Base-by-base conservation (phyloP, 108 stramenopile genomes). In the Fistulifera pelliculosa region DNA sequence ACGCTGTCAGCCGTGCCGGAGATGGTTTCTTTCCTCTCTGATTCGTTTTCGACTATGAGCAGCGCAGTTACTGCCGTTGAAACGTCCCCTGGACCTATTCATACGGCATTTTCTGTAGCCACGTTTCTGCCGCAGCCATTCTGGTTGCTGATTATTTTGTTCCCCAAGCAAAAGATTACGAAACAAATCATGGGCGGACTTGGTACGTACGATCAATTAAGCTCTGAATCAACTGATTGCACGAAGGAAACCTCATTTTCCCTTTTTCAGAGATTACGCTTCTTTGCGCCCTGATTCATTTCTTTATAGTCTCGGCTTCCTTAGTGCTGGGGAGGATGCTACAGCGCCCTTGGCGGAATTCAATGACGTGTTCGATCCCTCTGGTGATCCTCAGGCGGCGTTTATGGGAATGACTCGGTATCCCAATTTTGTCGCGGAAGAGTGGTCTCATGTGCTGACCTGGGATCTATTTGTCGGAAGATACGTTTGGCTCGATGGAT, bases 381-480 rank as follows among this genome's bases (percentile, higher is more conserved):
- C 69, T 12, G 85, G 85, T 13, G 77, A 81, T 53, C 77, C 84
- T 1, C 93, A 94, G 60, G 61, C 54, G 14, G 88, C 88, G 27
- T 88, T 94, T 67, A 71, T 87, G 54, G 72, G 77, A 10, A 93
- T 93, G 90, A 80, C 84, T 60, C 58, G 64, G 26, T 91, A 91
- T 62, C 85, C 90, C 1, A 94, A 94, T 47, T 94, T 94, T 62
- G 87, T 90, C 5, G 62, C 69, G 0, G 93, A 94, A 54, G 93
- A 94, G 60, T 94, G 93, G 93, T 58, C 69, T 18, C 93, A 94
- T 41, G 93, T 94, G 0, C 51, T 94, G 47, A 94, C 87, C 5
- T 94, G 93, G 93, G 93, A 94, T 66, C 68, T 94, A 21, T 90
- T 90, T 54, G 93, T 94, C 7, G 93, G 88, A n/a, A 61, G 93